Base-by-base conservation (phyloP, 2,329 filamentous ascomycete genomes). In the Fusarium sp. region DNA sequence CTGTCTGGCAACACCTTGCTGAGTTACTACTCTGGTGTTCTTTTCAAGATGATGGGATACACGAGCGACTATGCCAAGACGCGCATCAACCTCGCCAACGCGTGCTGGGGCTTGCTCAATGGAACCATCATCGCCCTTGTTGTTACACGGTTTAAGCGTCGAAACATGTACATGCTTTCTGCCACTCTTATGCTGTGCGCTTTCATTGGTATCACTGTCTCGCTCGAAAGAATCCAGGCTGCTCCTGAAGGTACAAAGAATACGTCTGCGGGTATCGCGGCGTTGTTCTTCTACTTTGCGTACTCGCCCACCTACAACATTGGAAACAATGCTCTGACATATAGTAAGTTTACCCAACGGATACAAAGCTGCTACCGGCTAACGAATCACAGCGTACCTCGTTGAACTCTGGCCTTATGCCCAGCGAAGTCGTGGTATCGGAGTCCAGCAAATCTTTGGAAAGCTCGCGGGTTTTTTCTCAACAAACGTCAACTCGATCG, bases 321-420 rank as follows among this genome's bases (percentile, higher is more conserved):
- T 2, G 63, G 63, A 60, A 66, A 66, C 24, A 66, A 66, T 10
- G 63, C 63, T 29, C 47, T n/a, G 50, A 73, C 24, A 10, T 68
- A 68, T 12, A 68, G 66, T 68, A 60, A 57, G 65, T 64, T 4
- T 1, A 3, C 0, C 1, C 24, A 0, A 7, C 3, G 4, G 1
- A 1, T 7, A 7, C 7, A 10, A 5, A 7, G n/a, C n/a, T 8
- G 7, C 32, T 39, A 19, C 13, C 5, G 2, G 0, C 61, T 68
- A 53, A 68, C 44, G 8, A 4, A 1, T 4, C 24, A 9, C 2
- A 70, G 67, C 67, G 40, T 88, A 85, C 73, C 79, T 87, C 2
- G 76, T 87, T 22, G 85, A 88, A 61, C 73, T 88, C 0, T 87
- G 85, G 76, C 85, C 85, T 1, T 88, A 83, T 67, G 77, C 82